Evolutionary conservation across 2,329 filamentous ascomycete species (phyloP).

Genomic region (Botrytis byssoidea): DNA sequence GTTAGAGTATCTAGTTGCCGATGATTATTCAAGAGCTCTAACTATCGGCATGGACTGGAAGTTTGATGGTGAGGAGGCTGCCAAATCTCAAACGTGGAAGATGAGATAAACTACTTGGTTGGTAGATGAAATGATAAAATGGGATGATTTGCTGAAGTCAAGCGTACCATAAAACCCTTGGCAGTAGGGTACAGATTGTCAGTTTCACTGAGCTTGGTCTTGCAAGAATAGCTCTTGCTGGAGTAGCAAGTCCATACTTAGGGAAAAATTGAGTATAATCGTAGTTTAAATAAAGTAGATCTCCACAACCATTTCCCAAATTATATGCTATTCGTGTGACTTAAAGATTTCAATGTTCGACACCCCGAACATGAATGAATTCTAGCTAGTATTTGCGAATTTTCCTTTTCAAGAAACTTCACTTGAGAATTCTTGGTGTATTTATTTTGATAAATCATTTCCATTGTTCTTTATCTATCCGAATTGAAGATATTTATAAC

Average conservation of each 20-base stretch:
- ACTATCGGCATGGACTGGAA: conserved; percentile 64
- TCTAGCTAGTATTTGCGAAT: neutral
- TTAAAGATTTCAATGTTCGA: neutral
- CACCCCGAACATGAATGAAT: neutral
- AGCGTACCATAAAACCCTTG: neutral
- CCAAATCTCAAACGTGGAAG: conserved; percentile 36
- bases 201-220: neutral
- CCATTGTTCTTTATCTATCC: neutral
- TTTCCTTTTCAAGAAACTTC: neutral
- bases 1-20: conserved; percentile 67
- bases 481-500: neutral
- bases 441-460: neutral
- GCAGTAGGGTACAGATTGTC: neutral
- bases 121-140: neutral
- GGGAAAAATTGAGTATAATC: neutral
- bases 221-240: neutral
- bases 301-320: neutral
- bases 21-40: conserved; percentile 67
- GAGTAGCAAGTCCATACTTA: neutral
- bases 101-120: conserved; percentile 33
- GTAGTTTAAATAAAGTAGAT: neutral
- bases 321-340: neutral
- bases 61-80: conserved; percentile 31
- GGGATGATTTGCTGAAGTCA: neutral
- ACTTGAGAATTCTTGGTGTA: neutral